phyloP scores from a whole-genome alignment of 345 rosid species.

The Ceriops zippeliana region DNA sequence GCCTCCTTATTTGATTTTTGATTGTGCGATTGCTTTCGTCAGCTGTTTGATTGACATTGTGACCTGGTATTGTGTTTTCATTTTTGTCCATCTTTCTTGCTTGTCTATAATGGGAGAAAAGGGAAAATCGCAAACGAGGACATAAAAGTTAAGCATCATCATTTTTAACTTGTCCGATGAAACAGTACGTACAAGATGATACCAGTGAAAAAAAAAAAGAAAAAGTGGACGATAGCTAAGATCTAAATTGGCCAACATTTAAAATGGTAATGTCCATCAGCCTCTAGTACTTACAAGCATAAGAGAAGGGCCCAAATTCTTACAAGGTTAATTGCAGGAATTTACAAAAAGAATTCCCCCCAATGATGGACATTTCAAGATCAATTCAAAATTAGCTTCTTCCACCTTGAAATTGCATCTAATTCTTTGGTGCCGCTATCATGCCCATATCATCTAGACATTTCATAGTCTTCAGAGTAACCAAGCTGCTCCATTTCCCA shows the following conservation, averaged over 20 bases:
- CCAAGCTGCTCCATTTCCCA: constrained; percentile 87
- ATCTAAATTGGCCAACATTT: constrained; percentile 27
- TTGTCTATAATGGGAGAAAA: neutral
- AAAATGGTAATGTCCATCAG: constrained; percentile 21
- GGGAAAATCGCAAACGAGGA: too few species aligned
- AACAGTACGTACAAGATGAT: neutral
- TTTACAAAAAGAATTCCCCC: constrained; percentile 35
- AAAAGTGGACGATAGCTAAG: neutral
- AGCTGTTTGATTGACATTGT: neutral
- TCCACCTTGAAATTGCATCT: constrained; percentile 15
- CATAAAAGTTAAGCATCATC: too few species aligned
- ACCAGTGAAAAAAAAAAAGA: neutral
- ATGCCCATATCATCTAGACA: constrained; percentile 34
- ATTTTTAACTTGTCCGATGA: neutral
- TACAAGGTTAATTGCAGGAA: constrained; percentile 35
- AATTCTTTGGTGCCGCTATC: constrained; percentile 7
- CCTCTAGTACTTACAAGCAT: constrained; percentile 36
- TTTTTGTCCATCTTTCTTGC: neutral
- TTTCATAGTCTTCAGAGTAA: constrained; percentile 49
- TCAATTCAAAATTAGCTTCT: constrained; percentile 24
- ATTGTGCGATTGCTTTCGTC: neutral
- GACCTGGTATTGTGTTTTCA: neutral
- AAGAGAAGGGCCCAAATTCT: constrained; percentile 10
- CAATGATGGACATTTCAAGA: constrained; percentile 20
- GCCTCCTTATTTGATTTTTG: neutral